phyloP scores from a whole-genome alignment of 345 rosid genomes.

The Nasturtium officinale region DNA sequence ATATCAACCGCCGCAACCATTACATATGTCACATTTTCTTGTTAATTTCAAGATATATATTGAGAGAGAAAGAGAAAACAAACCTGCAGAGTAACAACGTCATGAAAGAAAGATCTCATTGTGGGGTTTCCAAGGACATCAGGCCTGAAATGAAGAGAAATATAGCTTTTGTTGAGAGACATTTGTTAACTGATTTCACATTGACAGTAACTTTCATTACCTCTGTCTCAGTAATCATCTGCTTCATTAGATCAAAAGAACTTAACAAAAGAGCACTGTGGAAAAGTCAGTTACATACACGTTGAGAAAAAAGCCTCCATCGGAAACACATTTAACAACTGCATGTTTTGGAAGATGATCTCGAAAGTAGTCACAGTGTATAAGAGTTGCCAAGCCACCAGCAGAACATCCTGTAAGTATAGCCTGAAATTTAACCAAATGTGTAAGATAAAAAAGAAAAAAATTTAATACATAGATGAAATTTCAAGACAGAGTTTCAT shows the following conservation, averaged over 20 bases:
- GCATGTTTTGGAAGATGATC: slow-evolving; percentile 65
- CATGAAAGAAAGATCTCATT: slow-evolving; percentile 66
- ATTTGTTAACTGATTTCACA: not conserved
- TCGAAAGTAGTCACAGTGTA: slow-evolving; percentile 79
- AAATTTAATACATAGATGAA: not conserved
- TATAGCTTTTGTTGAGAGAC: slow-evolving; percentile 7
- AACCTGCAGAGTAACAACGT: slow-evolving; percentile 75
- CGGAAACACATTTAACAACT: slow-evolving; percentile 88
- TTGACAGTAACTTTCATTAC: not conserved
- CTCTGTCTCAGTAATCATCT: not conserved
- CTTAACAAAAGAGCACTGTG: not conserved
- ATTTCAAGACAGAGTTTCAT: not conserved
- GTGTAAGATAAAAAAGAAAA: not conserved
- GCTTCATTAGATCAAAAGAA: not conserved
- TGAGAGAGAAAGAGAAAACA: slow-evolving; percentile 18
- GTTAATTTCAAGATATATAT: not conserved
- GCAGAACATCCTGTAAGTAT: slow-evolving; percentile 96
- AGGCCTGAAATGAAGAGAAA: slow-evolving; percentile 57
- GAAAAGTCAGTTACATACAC: slow-evolving; percentile 54
- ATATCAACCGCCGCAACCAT: slow-evolving; percentile 2
- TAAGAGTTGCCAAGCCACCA: slow-evolving; percentile 87
- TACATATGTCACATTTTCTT: too few species aligned
- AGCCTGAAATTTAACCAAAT: slow-evolving; percentile 54
- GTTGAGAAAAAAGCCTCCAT: slow-evolving; percentile 84
- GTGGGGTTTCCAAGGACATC: slow-evolving; percentile 63